Evolutionary conservation across 2,329 filamentous ascomycete genomes (phyloP).

Genomic region (Dothidotthia symphoricarpi): DNA sequence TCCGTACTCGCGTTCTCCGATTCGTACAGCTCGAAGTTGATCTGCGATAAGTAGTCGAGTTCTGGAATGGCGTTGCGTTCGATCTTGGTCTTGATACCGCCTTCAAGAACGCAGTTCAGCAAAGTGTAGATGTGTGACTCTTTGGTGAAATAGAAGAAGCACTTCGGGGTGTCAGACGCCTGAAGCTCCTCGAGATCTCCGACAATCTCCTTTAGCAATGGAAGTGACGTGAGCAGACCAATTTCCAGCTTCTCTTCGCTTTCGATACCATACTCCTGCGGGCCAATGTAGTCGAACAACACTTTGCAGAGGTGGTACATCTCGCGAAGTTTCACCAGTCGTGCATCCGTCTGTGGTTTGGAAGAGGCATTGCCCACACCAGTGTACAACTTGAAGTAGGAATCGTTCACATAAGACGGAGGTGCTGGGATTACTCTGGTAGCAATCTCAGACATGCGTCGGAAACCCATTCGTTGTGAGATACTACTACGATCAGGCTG

Average conservation of each 20-base stretch:
- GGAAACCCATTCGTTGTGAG: conserved; percentile 53
- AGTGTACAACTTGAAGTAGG: conserved; percentile 88
- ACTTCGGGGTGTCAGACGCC: conserved; percentile 88
- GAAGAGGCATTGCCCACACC: conserved; percentile 60
- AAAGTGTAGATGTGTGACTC: conserved; percentile 98
- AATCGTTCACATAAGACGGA: conserved; percentile 48
- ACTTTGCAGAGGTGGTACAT: conserved; percentile 92
- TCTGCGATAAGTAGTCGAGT: conserved; percentile 94
- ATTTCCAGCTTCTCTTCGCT: conserved; percentile 98
- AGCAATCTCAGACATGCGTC: conserved; percentile 50
- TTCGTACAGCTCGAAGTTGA: conserved; percentile 97
- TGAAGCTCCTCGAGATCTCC: conserved; percentile 96
- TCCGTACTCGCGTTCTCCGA: conserved; percentile 67
- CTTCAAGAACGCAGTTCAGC: conserved; percentile 95
- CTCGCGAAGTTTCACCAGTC: conserved; percentile 85
- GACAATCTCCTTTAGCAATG: conserved; percentile 93
- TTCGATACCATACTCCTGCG: conserved; percentile 95
- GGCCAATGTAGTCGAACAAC: conserved; percentile 96
- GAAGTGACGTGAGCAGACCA: conserved; percentile 87
- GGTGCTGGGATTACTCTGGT: conserved; percentile 18
- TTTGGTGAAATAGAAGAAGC: conserved; percentile 98
- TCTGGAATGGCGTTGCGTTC: conserved; percentile 92
- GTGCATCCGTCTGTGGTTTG: conserved; percentile 77
- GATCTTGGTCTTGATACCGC: conserved; percentile 95
- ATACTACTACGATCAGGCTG: conserved; percentile 38